Conservation (phyloP, 352 stramenopile species). For the Pythium vanterpoolii region DNA sequence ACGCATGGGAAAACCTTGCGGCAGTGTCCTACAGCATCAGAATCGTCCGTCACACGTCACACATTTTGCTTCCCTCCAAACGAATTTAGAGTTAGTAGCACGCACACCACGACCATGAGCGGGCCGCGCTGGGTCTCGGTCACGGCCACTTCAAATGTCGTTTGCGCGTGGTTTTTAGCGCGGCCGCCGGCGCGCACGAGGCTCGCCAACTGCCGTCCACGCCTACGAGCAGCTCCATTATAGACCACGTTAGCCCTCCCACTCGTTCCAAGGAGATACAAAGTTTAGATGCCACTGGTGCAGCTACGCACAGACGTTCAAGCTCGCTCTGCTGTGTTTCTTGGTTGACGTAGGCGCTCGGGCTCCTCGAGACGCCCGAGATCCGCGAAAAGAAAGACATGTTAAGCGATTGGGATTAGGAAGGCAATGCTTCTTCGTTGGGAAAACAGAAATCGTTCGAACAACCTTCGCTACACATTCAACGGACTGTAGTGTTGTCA, state of each 20-base stretch:
- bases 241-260: not conserved
- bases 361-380: constrained; percentile 27
- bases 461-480: constrained; percentile 20
- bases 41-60: constrained; percentile 14
- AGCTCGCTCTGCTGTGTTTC: constrained; percentile 81
- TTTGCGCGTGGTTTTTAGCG: constrained; percentile 85
- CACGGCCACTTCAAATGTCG: constrained; percentile 74
- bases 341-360: constrained; percentile 34
- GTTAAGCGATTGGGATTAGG: not conserved
- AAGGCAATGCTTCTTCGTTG: not conserved
- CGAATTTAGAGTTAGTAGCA: not conserved
- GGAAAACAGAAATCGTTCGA: not conserved
- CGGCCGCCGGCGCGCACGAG: constrained; percentile 76
- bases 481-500: not conserved
- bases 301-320: constrained; percentile 61
- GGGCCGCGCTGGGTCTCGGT: constrained; percentile 50
- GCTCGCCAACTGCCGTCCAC: constrained; percentile 72
- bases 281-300: not conserved
- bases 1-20: constrained; percentile 66
- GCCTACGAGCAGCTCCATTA: constrained; percentile 29
- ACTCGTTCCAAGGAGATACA: not conserved
- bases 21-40: constrained; percentile 47
- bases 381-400: constrained; percentile 65
- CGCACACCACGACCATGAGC: constrained; percentile 49
- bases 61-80: not conserved